Percentiles rank a stretch among this genome's conserved stretches.
These are phyloP conservation scores for Rubia tinctorum DNA, from an alignment of 305 asterid species.

Conservation along the genomic window DNA sequence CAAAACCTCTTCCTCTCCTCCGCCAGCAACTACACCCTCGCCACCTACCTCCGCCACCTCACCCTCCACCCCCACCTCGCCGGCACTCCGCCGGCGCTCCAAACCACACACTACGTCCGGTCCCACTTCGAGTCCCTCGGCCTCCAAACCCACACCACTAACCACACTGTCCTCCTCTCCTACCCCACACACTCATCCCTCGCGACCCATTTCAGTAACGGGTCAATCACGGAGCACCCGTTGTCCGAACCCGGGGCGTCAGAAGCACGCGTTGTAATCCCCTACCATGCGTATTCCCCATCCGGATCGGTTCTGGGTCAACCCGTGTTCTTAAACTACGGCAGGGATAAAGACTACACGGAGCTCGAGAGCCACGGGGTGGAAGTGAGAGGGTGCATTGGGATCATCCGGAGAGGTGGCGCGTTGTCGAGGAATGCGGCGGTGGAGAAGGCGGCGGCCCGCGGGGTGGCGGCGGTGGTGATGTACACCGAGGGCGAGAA, in stretches of 20 bases:
- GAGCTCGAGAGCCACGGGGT: slow-evolving; percentile 47
- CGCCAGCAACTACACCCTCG: slow-evolving; percentile 66
- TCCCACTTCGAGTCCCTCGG: slow-evolving; percentile 57
- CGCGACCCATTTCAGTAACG: slow-evolving; percentile 44
- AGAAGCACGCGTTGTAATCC: slow-evolving; percentile 44
- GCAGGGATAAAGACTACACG: slow-evolving; percentile 65
- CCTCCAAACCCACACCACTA: slow-evolving; percentile 45
- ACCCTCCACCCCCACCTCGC: slow-evolving; percentile 95
- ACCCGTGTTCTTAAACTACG: slow-evolving; percentile 75
- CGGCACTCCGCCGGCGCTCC: slow-evolving; percentile 63
- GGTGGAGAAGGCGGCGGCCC: slow-evolving; percentile 71
- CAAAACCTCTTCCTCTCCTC: slow-evolving; percentile 51
- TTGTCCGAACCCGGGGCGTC: slow-evolving; percentile 49
- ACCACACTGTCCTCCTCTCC: slow-evolving; percentile 71
- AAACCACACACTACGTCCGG: slow-evolving; percentile 58
- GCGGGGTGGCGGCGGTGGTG: slow-evolving; percentile 75
- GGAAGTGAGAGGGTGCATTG: slow-evolving; percentile 68
- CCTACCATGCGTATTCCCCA: slow-evolving; percentile 93
- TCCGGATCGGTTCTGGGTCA: slow-evolving; percentile 68
- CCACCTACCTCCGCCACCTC: slow-evolving; percentile 79
- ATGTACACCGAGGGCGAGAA: slow-evolving; percentile 77
- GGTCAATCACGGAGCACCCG: slow-evolving; percentile 29
- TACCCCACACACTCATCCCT: slow-evolving; percentile 65
- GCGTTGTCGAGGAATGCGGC: slow-evolving; percentile 73
- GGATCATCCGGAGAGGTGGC: slow-evolving; percentile 67